Base-by-base conservation (phyloP, 2,329 filamentous ascomycete species). In the Aspergillus chevalieri region DNA sequence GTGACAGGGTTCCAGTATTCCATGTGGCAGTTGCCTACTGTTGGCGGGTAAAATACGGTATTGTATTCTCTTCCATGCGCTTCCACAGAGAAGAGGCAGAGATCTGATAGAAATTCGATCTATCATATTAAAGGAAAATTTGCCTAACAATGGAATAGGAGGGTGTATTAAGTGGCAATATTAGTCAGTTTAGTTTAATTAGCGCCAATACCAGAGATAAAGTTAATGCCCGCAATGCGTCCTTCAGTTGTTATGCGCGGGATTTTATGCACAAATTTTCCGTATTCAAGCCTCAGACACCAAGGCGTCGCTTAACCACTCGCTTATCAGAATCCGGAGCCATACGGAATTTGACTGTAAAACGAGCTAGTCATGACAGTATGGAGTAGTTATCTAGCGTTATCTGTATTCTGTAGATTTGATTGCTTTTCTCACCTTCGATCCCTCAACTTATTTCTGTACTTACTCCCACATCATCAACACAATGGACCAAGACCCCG, bases 401-500 rank as follows among this genome's bases (percentile, higher is more conserved):
- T 30, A 30, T 30, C 9, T 30, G 26, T 30, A 30, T 4, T 30
- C 10, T 30, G 26, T 12, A 30, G 26, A 30, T 10, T 10, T 30
- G 9, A 30, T 10, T 30, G 26, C 10, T 10, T 10, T 30, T 12
- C 49, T 15, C 10, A 30, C 39, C 41, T 41, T 34, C 30, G 14
- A 34, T 44, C 41, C 28, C 38, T 44, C 43, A 33, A 6, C 8
- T 17, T 36, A 36, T 7, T n/a, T 19, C 39, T 21, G 8, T 19
- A 21, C 19, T 19, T 43, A 14, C 6, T 17, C 17, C 39, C 6
- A 24, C 19, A 14, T 17, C 39, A 9, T 7, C 43, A 26, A 44
- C 26, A 62, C 15, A 41, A 70, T 70, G 66, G 64, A 68, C 28
- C 62, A 69, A 48, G 74, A 78, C 48, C 59, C 65, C 12, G 80